Evolutionary conservation across 768 basidiomycete species (phyloP).

Genomic region (Termitomyces sp.): DNA sequence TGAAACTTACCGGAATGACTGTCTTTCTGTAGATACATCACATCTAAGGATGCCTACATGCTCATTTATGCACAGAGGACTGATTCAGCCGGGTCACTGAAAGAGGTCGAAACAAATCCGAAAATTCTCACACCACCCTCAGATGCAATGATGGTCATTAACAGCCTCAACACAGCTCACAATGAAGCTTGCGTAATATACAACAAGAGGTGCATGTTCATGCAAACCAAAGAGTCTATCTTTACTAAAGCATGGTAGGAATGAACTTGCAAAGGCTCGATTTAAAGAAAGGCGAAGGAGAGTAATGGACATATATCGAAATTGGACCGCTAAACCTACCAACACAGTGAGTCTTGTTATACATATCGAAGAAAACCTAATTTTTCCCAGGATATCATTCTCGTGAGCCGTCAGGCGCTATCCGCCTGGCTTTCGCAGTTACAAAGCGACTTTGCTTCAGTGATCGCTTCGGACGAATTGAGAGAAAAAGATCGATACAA

Average conservation of each 20-base stretch:
- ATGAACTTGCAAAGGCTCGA: constrained; percentile 29
- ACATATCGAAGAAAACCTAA: not conserved
- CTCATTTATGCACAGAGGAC: constrained; percentile 84
- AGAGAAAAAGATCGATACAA: constrained; percentile 8
- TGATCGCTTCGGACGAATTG: not conserved
- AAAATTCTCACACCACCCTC: constrained; percentile 37
- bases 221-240: not conserved
- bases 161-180: constrained; percentile 49
- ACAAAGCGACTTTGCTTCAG: constrained; percentile 19
- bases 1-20: not conserved
- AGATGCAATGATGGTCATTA: constrained; percentile 49
- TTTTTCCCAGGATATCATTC: constrained; percentile 37
- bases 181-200: constrained; percentile 47
- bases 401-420: constrained; percentile 57
- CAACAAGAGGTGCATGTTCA: constrained; percentile 34
- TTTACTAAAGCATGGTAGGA: constrained; percentile 25
- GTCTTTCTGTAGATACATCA: constrained; percentile 36
- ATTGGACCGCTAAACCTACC: constrained; percentile 48
- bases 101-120: not conserved
- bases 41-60: constrained; percentile 93
- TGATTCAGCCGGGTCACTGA: not conserved
- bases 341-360: constrained; percentile 36
- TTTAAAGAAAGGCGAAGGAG: constrained; percentile 48
- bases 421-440: constrained; percentile 53
- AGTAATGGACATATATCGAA: constrained; percentile 55